phyloP scores from a whole-genome alignment of 768 basidiomycete genomes.

The Paxillus rubicundulus region DNA sequence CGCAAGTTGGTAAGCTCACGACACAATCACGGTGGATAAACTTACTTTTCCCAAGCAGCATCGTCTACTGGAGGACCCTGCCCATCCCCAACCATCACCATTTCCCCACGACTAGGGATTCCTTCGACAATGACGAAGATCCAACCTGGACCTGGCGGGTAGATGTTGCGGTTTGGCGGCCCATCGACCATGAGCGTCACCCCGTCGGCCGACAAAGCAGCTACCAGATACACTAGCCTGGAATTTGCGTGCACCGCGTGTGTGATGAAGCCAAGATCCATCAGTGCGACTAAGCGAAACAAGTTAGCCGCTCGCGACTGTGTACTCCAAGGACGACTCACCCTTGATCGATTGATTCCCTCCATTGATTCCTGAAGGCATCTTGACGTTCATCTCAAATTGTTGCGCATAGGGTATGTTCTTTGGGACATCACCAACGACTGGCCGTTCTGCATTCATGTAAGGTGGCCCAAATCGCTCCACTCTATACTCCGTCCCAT shows the following conservation, averaged over 20 bases:
- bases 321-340: constrained; percentile 17
- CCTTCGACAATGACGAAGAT: constrained; percentile 63
- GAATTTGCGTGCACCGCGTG: constrained; percentile 75
- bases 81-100: constrained; percentile 70
- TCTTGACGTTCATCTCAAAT: constrained; percentile 44
- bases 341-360: constrained; percentile 49
- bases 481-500: constrained; percentile 85
- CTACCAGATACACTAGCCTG: constrained; percentile 66
- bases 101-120: constrained; percentile 61
- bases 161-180: constrained; percentile 62
- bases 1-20: background rate
- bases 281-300: constrained; percentile 53
- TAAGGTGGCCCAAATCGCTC: constrained; percentile 88
- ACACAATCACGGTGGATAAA: constrained; percentile 3
- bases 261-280: constrained; percentile 83
- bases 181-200: constrained; percentile 55
- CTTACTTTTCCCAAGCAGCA: constrained; percentile 57
- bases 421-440: constrained; percentile 35
- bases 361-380: constrained; percentile 36
- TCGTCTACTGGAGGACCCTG: constrained; percentile 56
- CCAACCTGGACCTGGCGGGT: constrained; percentile 83
- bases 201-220: constrained; percentile 40
- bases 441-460: constrained; percentile 59
- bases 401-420: constrained; percentile 45
- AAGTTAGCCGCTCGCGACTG: constrained; percentile 4